Percentiles rank a stretch among this genome's conserved stretches.
These are phyloP conservation scores for Cryphonectria carpinicola DNA, from an alignment of 2,329 filamentous ascomycete species.

Conservation along the genomic window DNA sequence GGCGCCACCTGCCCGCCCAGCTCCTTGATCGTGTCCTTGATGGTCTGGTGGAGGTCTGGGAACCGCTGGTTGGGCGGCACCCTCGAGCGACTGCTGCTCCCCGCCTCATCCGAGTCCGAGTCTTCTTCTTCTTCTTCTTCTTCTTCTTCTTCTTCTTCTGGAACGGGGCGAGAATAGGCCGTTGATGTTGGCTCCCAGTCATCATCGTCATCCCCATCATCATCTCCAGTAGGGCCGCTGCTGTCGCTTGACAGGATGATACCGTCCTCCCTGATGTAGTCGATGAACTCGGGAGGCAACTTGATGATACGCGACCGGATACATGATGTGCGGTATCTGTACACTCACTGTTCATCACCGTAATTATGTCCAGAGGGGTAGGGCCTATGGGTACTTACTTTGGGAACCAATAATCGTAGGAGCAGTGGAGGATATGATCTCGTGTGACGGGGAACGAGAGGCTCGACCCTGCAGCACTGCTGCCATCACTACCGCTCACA, in stretches of 20 bases:
- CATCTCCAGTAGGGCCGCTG: constrained; percentile 39
- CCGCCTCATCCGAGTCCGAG: constrained; percentile 56
- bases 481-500: constrained; percentile 30
- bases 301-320: constrained; percentile 87
- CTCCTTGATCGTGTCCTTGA: constrained; percentile 77
- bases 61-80: constrained; percentile 62
- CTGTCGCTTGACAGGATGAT: constrained; percentile 82
- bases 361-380: neutral
- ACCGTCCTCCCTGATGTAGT: constrained; percentile 89
- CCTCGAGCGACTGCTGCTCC: constrained; percentile 46
- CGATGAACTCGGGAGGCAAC: constrained; percentile 73
- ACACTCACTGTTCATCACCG: constrained; percentile 25
- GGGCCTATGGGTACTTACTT: constrained; percentile 51
- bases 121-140: constrained; percentile 50
- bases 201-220: constrained; percentile 48
- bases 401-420: constrained; percentile 90
- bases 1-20: constrained; percentile 86
- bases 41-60: constrained; percentile 73
- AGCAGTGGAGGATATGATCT: constrained; percentile 90
- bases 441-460: constrained; percentile 81
- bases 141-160: constrained; percentile 46
- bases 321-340: constrained; percentile 75
- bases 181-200: constrained; percentile 52
- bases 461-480: constrained; percentile 29
- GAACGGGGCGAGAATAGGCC: constrained; percentile 36